Percentiles rank a stretch among this genome's conserved stretches.
phyloP scores from a whole-genome alignment of 2,329 filamentous ascomycete species.

The Cladophialophora psammophila region DNA sequence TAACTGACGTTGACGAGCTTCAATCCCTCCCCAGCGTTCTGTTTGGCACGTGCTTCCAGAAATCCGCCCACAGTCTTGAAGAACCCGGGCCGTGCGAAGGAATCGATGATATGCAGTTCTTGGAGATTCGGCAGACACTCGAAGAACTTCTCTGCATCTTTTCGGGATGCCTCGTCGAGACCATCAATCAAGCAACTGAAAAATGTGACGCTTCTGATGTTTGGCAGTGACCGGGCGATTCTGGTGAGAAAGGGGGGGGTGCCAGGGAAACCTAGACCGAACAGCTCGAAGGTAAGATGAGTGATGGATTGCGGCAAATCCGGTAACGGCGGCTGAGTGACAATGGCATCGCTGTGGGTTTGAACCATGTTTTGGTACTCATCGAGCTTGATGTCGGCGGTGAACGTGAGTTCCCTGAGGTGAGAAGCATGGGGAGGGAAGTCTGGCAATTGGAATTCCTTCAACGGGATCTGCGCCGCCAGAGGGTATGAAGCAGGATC shows the following conservation, averaged over 20 bases:
- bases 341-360: slow-evolving; percentile 35
- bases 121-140: slow-evolving; percentile 45
- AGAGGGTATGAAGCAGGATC: slow-evolving; percentile 41
- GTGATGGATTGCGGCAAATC: slow-evolving; percentile 51
- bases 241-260: slow-evolving; percentile 51
- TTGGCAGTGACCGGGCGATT: slow-evolving; percentile 50
- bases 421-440: slow-evolving; percentile 54
- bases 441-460: slow-evolving; percentile 54
- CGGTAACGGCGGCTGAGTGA: slow-evolving; percentile 43
- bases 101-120: slow-evolving; percentile 58
- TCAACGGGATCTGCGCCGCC: slow-evolving; percentile 57
- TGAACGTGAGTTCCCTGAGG: slow-evolving; percentile 57
- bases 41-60: slow-evolving; percentile 29
- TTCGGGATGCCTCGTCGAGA: slow-evolving; percentile 48
- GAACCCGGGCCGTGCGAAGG: slow-evolving; percentile 54
- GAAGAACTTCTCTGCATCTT: slow-evolving; percentile 55
- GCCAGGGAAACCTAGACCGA: slow-evolving; percentile 55
- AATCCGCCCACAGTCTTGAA: slow-evolving; percentile 45
- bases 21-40: slow-evolving; percentile 40
- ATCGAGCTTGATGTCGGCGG: slow-evolving; percentile 57
- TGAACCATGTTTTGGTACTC: slow-evolving; percentile 53
- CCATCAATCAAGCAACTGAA: slow-evolving; percentile 58
- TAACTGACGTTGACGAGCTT: slow-evolving; percentile 58
- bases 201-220: slow-evolving; percentile 53
- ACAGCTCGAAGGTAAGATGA: slow-evolving; percentile 57